These are phyloP conservation scores for Arachis monticola DNA, from an alignment of 331 rosid genomes.

Conservation along the genomic window DNA sequence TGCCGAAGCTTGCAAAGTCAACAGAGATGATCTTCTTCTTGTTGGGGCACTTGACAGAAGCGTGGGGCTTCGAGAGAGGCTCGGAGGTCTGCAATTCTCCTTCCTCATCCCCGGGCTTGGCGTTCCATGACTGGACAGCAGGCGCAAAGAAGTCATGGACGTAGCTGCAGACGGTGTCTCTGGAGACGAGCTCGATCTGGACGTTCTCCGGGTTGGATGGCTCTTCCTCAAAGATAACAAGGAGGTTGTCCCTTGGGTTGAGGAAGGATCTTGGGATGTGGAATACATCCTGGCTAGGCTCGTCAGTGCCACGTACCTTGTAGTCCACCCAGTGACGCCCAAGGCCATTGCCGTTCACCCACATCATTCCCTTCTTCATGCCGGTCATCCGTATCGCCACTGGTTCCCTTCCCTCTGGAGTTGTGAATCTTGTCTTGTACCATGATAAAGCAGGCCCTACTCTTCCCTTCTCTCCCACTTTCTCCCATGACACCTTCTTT, in stretches of 20 bases:
- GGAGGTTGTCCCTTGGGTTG: constrained; percentile 54
- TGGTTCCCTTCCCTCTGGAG: constrained; percentile 77
- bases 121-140: constrained; percentile 61
- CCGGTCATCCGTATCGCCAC: constrained; percentile 75
- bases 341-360: constrained; percentile 74
- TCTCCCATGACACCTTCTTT: constrained; percentile 58
- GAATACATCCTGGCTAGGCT: constrained; percentile 74
- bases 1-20: constrained; percentile 82
- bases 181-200: constrained; percentile 60
- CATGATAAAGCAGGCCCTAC: constrained; percentile 56
- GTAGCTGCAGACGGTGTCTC: constrained; percentile 75
- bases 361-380: constrained; percentile 86
- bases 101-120: constrained; percentile 11
- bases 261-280: constrained; percentile 81
- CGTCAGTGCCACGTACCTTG: constrained; percentile 54
- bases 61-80: constrained; percentile 25
- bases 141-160: constrained; percentile 59
- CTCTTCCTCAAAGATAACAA: constrained; percentile 81
- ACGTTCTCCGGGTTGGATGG: constrained; percentile 43
- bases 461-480: constrained; percentile 31
- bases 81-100: constrained; percentile 22
- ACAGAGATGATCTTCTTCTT: constrained; percentile 50
- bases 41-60: constrained; percentile 53
- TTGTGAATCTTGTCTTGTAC: constrained; percentile 73
- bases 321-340: constrained; percentile 84